Percentiles rank a stretch among this genome's conserved stretches.
These are phyloP conservation scores for Scenedesmus sp. DNA, from an alignment of 163 green algal species.

Conservation along the genomic window DNA sequence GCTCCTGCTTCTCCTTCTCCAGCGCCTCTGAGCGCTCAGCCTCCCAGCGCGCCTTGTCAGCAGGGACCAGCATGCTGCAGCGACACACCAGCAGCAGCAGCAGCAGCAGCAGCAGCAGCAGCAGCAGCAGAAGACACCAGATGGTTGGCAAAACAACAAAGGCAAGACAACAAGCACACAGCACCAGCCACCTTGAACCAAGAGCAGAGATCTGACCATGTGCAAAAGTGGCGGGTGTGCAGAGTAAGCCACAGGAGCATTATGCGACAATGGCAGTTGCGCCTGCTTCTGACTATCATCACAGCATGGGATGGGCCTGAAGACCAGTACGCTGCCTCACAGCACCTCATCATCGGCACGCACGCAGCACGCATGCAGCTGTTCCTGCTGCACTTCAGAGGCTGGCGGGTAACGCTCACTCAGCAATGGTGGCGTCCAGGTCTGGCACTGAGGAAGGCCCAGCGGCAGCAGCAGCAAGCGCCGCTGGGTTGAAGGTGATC, in stretches of 20 bases:
- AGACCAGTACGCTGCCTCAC: background rate
- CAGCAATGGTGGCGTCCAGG: constrained; percentile 24
- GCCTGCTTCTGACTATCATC: too few relatives aligned
- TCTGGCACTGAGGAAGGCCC: constrained; percentile 37
- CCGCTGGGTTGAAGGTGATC: background rate
- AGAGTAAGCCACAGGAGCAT: background rate
- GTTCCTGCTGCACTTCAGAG: background rate
- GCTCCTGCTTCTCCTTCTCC: constrained; percentile 25
- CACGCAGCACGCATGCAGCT: too few relatives aligned
- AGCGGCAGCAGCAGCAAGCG: background rate
- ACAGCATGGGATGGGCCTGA: too few relatives aligned
- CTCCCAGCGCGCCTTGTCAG: constrained; percentile 60
- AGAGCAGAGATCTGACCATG: background rate
- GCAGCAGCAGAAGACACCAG: background rate
- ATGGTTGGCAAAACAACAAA: background rate
- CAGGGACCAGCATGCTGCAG: constrained; percentile 53
- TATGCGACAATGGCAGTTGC: too few relatives aligned
- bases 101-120: constrained; percentile 44
- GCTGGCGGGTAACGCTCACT: background rate
- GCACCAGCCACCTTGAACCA: background rate
- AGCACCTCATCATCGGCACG: too few relatives aligned
- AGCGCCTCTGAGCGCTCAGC: constrained; percentile 49
- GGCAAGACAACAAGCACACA: background rate
- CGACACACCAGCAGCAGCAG: background rate
- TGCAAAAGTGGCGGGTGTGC: background rate